Conservation (phyloP, 139 green algal genomes). For the Coelastrella sp. region DNA sequence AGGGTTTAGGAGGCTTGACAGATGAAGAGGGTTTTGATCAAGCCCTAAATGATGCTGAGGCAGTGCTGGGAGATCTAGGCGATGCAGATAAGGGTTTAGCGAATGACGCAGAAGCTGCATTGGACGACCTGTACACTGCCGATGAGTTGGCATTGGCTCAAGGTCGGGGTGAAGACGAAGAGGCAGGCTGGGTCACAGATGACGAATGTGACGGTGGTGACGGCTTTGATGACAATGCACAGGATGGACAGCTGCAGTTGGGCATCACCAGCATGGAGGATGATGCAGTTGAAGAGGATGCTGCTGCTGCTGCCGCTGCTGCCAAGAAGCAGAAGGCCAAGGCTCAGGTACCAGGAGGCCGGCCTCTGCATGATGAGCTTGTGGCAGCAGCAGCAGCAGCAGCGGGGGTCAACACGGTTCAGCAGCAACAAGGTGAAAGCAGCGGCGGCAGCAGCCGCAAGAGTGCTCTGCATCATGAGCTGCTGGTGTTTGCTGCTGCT, state of each 20-base stretch:
- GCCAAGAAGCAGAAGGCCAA: slow-evolving; percentile 31
- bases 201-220: slow-evolving; percentile 27
- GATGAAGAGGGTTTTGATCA: too few relatives aligned
- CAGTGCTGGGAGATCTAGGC: neutral
- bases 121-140: slow-evolving; percentile 3
- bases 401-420: neutral
- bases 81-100: neutral
- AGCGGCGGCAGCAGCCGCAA: slow-evolving; percentile 9
- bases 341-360: neutral
- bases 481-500: slow-evolving; percentile 63
- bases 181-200: slow-evolving; percentile 1
- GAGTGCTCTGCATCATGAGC: slow-evolving; percentile 64
- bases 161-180: slow-evolving; percentile 3
- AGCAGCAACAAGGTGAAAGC: neutral
- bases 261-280: slow-evolving; percentile 34
- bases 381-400: neutral
- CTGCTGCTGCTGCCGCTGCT: slow-evolving; percentile 1
- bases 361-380: slow-evolving; percentile 11
- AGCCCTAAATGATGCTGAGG: neutral
- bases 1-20: neutral
- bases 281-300: neutral
- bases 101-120: neutral
- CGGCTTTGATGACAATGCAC: slow-evolving; percentile 9
- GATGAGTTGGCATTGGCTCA: neutral
- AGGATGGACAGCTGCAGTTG: slow-evolving; percentile 43